Base-by-base conservation (phyloP, 73 alveolate genomes). In the Paramecium primaurelia region DNA sequence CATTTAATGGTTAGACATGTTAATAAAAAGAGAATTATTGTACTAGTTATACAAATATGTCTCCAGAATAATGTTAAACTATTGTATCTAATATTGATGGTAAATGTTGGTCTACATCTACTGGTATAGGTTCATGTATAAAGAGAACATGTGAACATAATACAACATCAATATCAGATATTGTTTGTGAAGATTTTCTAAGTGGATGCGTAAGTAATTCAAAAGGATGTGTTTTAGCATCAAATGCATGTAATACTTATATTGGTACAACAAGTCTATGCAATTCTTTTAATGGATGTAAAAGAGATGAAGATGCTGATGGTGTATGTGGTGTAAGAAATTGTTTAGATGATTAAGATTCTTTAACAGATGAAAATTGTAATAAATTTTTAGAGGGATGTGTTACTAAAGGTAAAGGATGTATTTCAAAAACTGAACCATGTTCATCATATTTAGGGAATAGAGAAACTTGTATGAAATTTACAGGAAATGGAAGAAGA, bases 331-430 rank as follows among this genome's bases (percentile, higher is more conserved):
- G 40, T n/a, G 59, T 40, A 1, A 73, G 64, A 38, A 44, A 10
- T 18, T 73, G 87, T 38, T 36, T 44, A 4, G 87, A 73, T 73
- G 47, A 73, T 38, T 73, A 73, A 73, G 87, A 73, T 12, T 36
- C 87, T 14, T 5, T 37, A 10, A 80, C 91, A 20, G 91, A 80
- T 45, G 71, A 28, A 8, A 14, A 45, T 40, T 80, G 91, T 14
- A 8, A 25, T 0, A 42, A 34, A 7, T 80, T 80, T 22, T 47
- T 80, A 47, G 7, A 14, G 4, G 91, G 91, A 26, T 80, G 91
- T 49, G 58, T 80, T 4, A 80, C 91, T 26, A 80, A 80, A 12
- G 91, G 91, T 3, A 20, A 34, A 47, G 91, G 91, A 47, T 80
- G 91, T 14, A 80, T 80, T 44, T 54, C 91, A 8, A 26, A 18